Base-by-base conservation (phyloP, 805 yeast species). In the Metschnikowia baotianmanensis region DNA sequence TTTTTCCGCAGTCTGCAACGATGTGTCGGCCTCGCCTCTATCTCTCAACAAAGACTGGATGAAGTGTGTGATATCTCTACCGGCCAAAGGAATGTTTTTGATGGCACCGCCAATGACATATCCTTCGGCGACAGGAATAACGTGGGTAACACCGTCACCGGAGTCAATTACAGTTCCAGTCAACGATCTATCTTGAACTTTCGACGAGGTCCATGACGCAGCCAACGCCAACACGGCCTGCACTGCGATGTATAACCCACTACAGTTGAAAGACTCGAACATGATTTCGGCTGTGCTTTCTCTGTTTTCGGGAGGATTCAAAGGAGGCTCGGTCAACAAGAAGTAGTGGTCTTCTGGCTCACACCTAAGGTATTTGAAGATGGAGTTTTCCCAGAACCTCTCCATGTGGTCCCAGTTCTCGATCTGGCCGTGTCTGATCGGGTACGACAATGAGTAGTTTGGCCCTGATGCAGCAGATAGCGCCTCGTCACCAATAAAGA, bases 391-490 rank as follows among this genome's bases (percentile, higher is more conserved):
- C 99, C 99, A 93, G 65, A 89, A 91, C 61, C 99, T 77, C 66
- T 93, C 99, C 99, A 93, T 93, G 61, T 93, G 97, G 69, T 93
- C 99, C 99, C 99, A 93, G 64, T 93, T 88, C 65, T 93, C 99
- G 48, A 93, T 85, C 71, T 93, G 99, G 19, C 99, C 99, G 60
- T 93, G 99, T 64, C 89, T 84, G 46, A 93, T 89, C 15, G 99
- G 99, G 58, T 93, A 93, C 48, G 81, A 78, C 44, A 93, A 71
- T 21, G 90, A 83, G 65, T 93, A 93, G 21, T 87, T 72, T 18
- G 96, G 88, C 5, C 96, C 95, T 54, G 80, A 83, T n/a, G 97
- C 84, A 11, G 96, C 96, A 38, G 76, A 77, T 31, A 93, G 58
- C 1, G 99, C 99, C 63, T 91, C 98, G 56, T 93, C 93, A 24